A percentile compares a stretch with the other conserved stretches of the same genome.
These are phyloP conservation scores for Hura crepitans DNA, from an alignment of 441 rosid genomes.

Conservation along the genomic window DNA sequence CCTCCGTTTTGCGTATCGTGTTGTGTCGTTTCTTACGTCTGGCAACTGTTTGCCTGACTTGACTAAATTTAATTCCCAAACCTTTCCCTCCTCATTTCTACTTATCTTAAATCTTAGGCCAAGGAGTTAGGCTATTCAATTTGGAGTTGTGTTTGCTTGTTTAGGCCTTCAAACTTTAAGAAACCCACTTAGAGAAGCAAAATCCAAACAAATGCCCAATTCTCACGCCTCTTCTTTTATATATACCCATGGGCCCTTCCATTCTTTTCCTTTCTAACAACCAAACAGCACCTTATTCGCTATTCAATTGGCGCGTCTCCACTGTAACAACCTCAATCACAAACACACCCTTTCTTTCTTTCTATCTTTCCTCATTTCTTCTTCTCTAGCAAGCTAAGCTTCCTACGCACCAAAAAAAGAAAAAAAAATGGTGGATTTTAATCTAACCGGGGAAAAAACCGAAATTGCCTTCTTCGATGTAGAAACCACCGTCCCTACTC, in stretches of 20 bases:
- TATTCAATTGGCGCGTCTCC: slow-evolving; percentile 8
- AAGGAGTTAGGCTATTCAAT: background rate
- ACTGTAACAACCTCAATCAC: too few species aligned
- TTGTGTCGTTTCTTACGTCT: slow-evolving; percentile 6
- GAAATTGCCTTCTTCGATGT: slow-evolving; percentile 87
- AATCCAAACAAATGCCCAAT: background rate
- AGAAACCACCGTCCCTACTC: slow-evolving; percentile 71
- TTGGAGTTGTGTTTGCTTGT: slow-evolving; percentile 5
- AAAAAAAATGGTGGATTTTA: background rate
- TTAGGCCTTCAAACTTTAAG: background rate
- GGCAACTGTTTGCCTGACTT: background rate
- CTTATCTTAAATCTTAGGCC: background rate
- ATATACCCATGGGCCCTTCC: background rate
- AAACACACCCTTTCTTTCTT: too few species aligned
- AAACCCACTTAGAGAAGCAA: slow-evolving; percentile 4
- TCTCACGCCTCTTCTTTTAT: slow-evolving; percentile 13
- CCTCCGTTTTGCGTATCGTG: slow-evolving; percentile 4
- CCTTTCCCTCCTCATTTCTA: too few species aligned
- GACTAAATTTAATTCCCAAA: too few species aligned
- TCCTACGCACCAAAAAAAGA: background rate
- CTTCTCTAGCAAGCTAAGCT: slow-evolving; percentile 1
- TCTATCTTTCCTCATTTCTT: background rate
- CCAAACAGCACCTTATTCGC: slow-evolving; percentile 3
- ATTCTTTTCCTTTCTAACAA: background rate
- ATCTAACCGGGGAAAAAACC: slow-evolving; percentile 32